phyloP scores from a whole-genome alignment of 1,139 yeast genomes.

The Scheffersomyces stambukii region DNA sequence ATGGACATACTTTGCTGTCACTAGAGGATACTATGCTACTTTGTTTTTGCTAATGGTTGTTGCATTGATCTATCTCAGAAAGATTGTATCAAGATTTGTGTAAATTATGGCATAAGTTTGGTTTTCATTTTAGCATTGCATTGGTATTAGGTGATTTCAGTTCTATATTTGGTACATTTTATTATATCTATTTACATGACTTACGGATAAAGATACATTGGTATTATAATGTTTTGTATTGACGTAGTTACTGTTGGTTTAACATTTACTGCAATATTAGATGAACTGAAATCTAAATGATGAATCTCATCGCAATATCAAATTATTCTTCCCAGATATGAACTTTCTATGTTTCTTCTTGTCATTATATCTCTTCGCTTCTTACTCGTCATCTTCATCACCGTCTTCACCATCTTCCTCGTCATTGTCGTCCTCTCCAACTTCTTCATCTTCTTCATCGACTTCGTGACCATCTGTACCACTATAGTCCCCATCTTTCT shows the following conservation, averaged over 20 bases:
- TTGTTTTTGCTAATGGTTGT: conserved; percentile 21
- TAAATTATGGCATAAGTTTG: conserved; percentile 1
- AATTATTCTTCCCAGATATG: conserved; percentile 5
- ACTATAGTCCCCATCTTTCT: conserved; percentile 4
- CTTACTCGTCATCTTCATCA: conserved; percentile 2
- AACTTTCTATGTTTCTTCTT: conserved; percentile 6
- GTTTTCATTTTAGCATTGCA: background rate
- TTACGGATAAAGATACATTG: too few species aligned
- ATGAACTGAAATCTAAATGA: too few species aligned
- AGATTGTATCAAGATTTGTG: conserved; percentile 14
- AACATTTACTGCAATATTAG: too few species aligned
- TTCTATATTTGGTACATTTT: too few species aligned
- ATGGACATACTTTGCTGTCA: conserved; percentile 52
- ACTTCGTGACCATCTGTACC: conserved; percentile 5
- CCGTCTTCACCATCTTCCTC: conserved; percentile 5
- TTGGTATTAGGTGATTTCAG: conserved; percentile 6
- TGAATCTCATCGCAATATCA: too few species aligned
- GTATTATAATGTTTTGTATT: too few species aligned
- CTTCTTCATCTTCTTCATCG: conserved; percentile 5
- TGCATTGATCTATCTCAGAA: conserved; percentile 24
- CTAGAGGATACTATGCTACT: conserved; percentile 43
- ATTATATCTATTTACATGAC: too few species aligned
- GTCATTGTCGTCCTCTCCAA: conserved; percentile 5
- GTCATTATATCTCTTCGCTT: conserved; percentile 6
- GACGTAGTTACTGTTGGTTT: too few species aligned